Conservation (phyloP, 2,329 filamentous ascomycete genomes). For the Fusarium bactridioides region DNA sequence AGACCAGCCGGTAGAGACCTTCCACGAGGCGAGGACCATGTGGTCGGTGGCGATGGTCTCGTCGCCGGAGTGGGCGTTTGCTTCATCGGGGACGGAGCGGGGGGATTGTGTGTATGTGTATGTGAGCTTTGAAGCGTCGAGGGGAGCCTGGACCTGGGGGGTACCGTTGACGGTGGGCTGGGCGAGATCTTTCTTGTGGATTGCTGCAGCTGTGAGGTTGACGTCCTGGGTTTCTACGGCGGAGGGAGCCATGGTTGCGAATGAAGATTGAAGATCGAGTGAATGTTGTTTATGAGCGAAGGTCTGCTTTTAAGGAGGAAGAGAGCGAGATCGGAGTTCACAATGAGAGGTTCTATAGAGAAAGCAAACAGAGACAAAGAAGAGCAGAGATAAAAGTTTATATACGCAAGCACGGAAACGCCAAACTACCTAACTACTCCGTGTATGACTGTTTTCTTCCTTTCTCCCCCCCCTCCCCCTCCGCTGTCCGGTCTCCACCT, state of each 20-base stretch:
- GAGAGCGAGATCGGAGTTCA: background rate
- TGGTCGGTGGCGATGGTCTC: slow-evolving; percentile 80
- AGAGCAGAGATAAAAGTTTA: slow-evolving; percentile 5
- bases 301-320: background rate
- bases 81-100: slow-evolving; percentile 61
- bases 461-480: background rate
- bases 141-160: slow-evolving; percentile 60
- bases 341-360: background rate
- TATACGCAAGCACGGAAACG: slow-evolving; percentile 2
- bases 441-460: background rate
- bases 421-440: background rate
- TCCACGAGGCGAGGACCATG: slow-evolving; percentile 83
- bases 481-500: slow-evolving; percentile 12
- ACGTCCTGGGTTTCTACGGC: slow-evolving; percentile 56
- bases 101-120: slow-evolving; percentile 61
- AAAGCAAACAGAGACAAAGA: background rate
- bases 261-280: background rate
- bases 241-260: slow-evolving; percentile 55
- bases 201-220: slow-evolving; percentile 60
- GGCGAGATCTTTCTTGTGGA: slow-evolving; percentile 58
- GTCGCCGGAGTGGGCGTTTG: slow-evolving; percentile 53
- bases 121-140: slow-evolving; percentile 69
- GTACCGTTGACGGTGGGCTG: slow-evolving; percentile 45
- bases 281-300: background rate
- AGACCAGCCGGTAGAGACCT: slow-evolving; percentile 70